Conservation (phyloP, 768 basidiomycete genomes). For the Mycena haematopus region DNA sequence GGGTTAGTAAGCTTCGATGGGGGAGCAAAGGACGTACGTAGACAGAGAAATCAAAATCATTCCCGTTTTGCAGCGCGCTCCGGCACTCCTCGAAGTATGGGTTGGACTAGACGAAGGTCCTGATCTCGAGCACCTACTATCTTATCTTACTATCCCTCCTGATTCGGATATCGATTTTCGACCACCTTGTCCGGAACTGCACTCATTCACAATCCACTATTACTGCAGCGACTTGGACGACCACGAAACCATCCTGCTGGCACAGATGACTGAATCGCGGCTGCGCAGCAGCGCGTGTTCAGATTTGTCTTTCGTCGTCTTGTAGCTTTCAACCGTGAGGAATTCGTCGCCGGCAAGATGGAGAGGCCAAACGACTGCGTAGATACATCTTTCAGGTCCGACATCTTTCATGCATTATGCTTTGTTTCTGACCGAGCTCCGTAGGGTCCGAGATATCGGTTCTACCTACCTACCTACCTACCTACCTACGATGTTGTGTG, state of each 20-base stretch:
- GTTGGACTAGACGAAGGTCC: not conserved
- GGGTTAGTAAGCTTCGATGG: no score
- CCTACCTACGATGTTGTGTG: no score
- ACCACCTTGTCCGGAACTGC: not conserved
- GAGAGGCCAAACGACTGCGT: no score
- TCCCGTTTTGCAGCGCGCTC: not conserved
- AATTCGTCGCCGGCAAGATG: no score
- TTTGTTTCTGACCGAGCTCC: no score
- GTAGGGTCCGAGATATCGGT: no score
- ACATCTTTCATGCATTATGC: no score
- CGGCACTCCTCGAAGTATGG: not conserved
- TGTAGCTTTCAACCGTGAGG: not conserved
- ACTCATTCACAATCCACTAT: not conserved
- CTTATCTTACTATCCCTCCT: not conserved
- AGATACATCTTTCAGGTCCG: not conserved
- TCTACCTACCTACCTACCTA: no score
- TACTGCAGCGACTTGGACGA: not conserved
- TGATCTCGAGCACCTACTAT: not conserved
- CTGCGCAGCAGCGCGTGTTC: not conserved
- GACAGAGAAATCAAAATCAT: no score
- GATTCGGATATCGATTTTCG: not conserved
- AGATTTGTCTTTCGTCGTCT: no score
- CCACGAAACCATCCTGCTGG: not conserved
- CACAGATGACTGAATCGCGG: not conserved
- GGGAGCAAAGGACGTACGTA: no score